Evolutionary conservation across 148 eudicot genomes (phyloP), one percentile per base, ranked within the genome.

Genomic region (Bassia scoparia): DNA sequence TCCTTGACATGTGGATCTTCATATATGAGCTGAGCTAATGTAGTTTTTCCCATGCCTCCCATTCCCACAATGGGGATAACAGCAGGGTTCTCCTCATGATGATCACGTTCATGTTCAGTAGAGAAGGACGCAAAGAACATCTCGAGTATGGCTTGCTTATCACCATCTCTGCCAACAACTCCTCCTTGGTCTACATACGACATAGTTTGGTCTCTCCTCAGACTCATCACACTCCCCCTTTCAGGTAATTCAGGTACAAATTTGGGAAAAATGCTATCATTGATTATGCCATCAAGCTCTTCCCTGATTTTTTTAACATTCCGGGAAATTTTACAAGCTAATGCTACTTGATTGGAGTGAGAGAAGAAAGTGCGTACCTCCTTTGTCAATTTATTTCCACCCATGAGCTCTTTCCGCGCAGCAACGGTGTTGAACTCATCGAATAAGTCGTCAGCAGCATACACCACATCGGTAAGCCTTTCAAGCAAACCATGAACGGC

Each of bases 141-240:
- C 16, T 30, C 35, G 18, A 77, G 26, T 61, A 81, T 55, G 43
- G 65, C 61, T 20, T 77, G 56, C 66, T 23, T 81, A 35, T 81
- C 80, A 10, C 49, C 65, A 4, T 81, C 77, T 60, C 77, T 53
- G 16, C 83, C 83, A 33, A 76, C 68, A 31, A 81, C 73, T 33
- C 60, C 73, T 0, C 50, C 33, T 14, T 11, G 54, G 49, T 48
- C 54, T 31, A 72, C 55, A 27, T 65, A 80, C 20, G 76, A 76
- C 21, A 26, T 27, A 20, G 73, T 76, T 66, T 64, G 23, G 23
- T 66, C 64, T 67, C 73, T 58, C 23, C 52, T 10, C 30, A 20
- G 37, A 23, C 16, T 17, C 20, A 52, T 31, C 2, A 8, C 27
- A 10, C 7, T 49, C 64, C 24, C 20, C 14, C 21, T 43, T 43